A percentile compares a stretch with the other conserved stretches of the same genome.
Evolutionary conservation across 78 protist genomes (phyloP).

Genomic region (Dictyostelium discoideum): DNA sequence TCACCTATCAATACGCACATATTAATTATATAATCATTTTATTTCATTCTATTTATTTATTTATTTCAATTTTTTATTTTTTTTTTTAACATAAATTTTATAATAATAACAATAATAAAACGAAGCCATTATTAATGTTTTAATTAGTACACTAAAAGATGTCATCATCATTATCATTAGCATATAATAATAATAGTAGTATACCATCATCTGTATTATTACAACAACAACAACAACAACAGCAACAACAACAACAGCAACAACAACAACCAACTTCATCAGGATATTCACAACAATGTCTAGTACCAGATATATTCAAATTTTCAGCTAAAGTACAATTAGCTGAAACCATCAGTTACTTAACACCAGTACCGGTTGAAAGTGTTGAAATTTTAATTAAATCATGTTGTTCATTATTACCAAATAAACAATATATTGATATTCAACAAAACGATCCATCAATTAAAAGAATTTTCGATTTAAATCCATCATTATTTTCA

Average conservation of each 20-base stretch:
- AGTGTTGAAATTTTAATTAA: slow-evolving; percentile 48
- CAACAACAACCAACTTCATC: neutral
- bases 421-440: slow-evolving; percentile 16
- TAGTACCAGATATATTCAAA: slow-evolving; percentile 62
- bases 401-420: slow-evolving; percentile 51
- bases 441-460: slow-evolving; percentile 13
- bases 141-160: neutral
- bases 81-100: too few species aligned
- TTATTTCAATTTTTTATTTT: too few species aligned
- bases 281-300: neutral
- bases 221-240: neutral
- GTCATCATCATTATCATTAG: neutral
- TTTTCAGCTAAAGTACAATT: slow-evolving; percentile 74
- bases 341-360: slow-evolving; percentile 59
- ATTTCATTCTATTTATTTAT: too few species aligned
- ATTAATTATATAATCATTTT: too few species aligned
- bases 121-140: neutral
- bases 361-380: slow-evolving; percentile 34
- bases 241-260: neutral
- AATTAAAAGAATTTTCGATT: neutral
- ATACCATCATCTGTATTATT: neutral
- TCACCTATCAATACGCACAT: neutral
- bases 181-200: neutral
- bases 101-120: too few species aligned
- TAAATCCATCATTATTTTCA: slow-evolving; percentile 57